phyloP scores from a whole-genome alignment of 495 filamentous ascomycete genomes.

The Hypoxylon crocopeplum region DNA sequence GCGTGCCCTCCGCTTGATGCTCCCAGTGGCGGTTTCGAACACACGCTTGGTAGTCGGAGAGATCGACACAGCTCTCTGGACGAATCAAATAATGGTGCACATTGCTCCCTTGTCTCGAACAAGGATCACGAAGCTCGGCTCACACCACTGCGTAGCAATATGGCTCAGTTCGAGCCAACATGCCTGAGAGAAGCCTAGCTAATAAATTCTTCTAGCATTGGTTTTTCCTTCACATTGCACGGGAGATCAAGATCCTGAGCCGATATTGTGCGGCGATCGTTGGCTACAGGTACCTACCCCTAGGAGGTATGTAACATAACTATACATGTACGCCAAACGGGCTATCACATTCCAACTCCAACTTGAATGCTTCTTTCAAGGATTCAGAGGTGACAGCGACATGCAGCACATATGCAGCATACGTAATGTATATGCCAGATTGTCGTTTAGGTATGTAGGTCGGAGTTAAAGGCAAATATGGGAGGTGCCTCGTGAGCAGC shows the following conservation, averaged over 20 bases:
- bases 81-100: neutral
- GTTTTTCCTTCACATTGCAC: neutral
- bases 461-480: neutral
- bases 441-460: neutral
- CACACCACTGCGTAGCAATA: no score
- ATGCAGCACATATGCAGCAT: neutral
- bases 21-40: neutral
- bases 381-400: neutral
- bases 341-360: neutral
- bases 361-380: neutral
- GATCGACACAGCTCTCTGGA: neutral
- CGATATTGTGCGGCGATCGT: conserved; percentile 4
- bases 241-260: conserved; percentile 1
- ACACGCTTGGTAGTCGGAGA: neutral
- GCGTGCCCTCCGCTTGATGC: no score
- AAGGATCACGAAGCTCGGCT: conserved; percentile 19
- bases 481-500: neutral
- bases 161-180: no score
- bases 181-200: neutral
- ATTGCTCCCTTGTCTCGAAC: conserved; percentile 20
- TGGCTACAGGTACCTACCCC: no score
- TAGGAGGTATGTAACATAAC: no score
- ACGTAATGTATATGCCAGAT: conserved; percentile 1
- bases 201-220: conserved; percentile 2
- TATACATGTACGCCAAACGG: neutral